A percentile compares a stretch with the other conserved stretches of the same genome.
These are phyloP conservation scores for Ophiocytium majus DNA, from an alignment of 352 stramenopile species.

Conservation along the genomic window DNA sequence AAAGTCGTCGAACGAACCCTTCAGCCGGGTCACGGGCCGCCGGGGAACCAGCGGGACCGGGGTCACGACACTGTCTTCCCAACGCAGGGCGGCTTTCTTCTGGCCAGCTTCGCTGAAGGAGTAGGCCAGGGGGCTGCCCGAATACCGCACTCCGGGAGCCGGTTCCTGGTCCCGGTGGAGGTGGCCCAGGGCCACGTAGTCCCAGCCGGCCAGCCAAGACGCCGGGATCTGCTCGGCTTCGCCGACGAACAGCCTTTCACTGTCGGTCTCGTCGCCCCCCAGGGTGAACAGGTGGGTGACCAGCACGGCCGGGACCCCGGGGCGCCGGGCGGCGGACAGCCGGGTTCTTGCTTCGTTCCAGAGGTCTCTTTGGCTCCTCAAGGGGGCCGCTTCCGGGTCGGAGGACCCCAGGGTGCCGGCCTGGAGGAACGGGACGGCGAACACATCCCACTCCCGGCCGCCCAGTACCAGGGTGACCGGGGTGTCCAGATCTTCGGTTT, in stretches of 20 bases:
- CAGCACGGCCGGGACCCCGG: not conserved
- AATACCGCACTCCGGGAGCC: not conserved
- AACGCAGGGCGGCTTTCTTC: not conserved
- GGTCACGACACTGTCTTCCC: no score
- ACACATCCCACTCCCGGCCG: not conserved
- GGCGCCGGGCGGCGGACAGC: no score
- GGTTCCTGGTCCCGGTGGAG: not conserved
- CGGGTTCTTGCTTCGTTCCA: not conserved
- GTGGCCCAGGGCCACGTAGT: conserved; percentile 4
- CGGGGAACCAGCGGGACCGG: no score
- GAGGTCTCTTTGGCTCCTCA: not conserved
- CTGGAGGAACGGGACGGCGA: not conserved
- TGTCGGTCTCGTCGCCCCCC: not conserved
- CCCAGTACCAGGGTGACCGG: not conserved
- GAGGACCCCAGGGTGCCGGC: not conserved
- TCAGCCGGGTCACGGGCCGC: no score
- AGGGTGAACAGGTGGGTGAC: not conserved
- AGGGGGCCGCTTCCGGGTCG: not conserved
- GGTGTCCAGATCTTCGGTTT: not conserved
- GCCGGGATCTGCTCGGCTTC: not conserved
- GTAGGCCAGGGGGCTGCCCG: not conserved
- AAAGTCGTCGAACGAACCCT: no score
- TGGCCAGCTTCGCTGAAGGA: not conserved
- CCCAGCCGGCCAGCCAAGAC: not conserved
- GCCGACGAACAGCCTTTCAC: not conserved